These are phyloP conservation scores for Amylostereum areolatum DNA, from an alignment of 1,284 basidiomycete species.

Conservation along the genomic window DNA sequence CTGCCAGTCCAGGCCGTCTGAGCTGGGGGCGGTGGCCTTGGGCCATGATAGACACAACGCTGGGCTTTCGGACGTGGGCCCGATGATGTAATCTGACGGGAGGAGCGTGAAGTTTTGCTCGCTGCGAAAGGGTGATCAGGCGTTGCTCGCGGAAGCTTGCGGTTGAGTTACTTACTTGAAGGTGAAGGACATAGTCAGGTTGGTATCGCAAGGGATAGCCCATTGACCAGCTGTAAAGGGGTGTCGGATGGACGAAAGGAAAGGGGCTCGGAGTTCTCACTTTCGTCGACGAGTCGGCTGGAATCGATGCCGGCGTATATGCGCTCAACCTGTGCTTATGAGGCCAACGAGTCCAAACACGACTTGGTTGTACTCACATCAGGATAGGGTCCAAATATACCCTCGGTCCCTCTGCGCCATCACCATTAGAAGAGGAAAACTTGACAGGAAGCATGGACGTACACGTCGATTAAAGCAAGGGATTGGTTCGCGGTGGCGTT, in stretches of 20 bases:
- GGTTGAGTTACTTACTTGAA: slow-evolving; percentile 51
- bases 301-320: slow-evolving; percentile 61
- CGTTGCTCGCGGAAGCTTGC: background rate
- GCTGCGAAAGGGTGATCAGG: slow-evolving; percentile 25
- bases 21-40: slow-evolving; percentile 53
- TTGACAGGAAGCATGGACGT: slow-evolving; percentile 17
- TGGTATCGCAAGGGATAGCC: slow-evolving; percentile 76
- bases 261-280: slow-evolving; percentile 22
- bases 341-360: slow-evolving; percentile 6
- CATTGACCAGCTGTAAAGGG: slow-evolving; percentile 58
- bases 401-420: slow-evolving; percentile 58
- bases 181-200: slow-evolving; percentile 60
- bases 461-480: slow-evolving; percentile 75
- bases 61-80: slow-evolving; percentile 59
- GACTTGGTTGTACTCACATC: slow-evolving; percentile 44
- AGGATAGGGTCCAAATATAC: slow-evolving; percentile 76
- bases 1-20: slow-evolving; percentile 86
- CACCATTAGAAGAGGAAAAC: slow-evolving; percentile 4
- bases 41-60: slow-evolving; percentile 82
- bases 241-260: background rate
- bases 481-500: slow-evolving; percentile 49
- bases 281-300: slow-evolving; percentile 62
- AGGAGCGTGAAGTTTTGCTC: slow-evolving; percentile 58
- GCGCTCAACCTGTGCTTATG: slow-evolving; percentile 49
- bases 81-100: slow-evolving; percentile 81